phyloP scores from a whole-genome alignment of 495 filamentous ascomycete species.

The Podospora conica region DNA sequence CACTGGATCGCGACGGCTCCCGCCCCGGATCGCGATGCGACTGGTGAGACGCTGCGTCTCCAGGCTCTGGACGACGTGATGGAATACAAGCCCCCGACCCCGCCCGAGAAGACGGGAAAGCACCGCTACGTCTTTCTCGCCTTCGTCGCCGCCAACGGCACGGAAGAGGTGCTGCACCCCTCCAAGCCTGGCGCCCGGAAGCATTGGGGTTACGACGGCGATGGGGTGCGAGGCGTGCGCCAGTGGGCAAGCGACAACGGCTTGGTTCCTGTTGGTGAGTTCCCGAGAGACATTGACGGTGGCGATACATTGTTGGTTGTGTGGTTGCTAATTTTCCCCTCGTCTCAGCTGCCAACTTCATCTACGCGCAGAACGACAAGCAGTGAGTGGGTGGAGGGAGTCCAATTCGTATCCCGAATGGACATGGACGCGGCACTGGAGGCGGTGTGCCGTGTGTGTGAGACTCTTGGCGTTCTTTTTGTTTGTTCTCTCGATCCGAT shows the following conservation, averaged over 20 bases:
- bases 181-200: constrained; percentile 51
- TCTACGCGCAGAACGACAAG: constrained; percentile 56
- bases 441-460: not conserved
- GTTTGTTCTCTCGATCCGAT: not conserved
- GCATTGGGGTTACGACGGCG: constrained; percentile 54
- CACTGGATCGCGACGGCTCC: constrained; percentile 57
- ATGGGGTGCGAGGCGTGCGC: constrained; percentile 49
- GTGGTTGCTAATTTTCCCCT: not conserved
- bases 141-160: constrained; percentile 40
- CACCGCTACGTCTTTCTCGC: constrained; percentile 64
- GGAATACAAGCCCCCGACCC: constrained; percentile 54
- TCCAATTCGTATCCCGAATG: not conserved
- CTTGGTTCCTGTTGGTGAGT: constrained; percentile 55
- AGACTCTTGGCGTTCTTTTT: not conserved
- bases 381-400: constrained; percentile 36
- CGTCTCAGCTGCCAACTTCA: constrained; percentile 55
- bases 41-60: constrained; percentile 8
- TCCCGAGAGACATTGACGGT: not conserved
- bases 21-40: not conserved
- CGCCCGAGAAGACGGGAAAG: constrained; percentile 59
- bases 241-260: constrained; percentile 59
- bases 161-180: constrained; percentile 36
- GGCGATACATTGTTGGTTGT: constrained; percentile 13
- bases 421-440: not conserved
- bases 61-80: constrained; percentile 42